Evolutionary conservation across 768 basidiomycete genomes (phyloP).

Genomic region (Amanita polypyramis): DNA sequence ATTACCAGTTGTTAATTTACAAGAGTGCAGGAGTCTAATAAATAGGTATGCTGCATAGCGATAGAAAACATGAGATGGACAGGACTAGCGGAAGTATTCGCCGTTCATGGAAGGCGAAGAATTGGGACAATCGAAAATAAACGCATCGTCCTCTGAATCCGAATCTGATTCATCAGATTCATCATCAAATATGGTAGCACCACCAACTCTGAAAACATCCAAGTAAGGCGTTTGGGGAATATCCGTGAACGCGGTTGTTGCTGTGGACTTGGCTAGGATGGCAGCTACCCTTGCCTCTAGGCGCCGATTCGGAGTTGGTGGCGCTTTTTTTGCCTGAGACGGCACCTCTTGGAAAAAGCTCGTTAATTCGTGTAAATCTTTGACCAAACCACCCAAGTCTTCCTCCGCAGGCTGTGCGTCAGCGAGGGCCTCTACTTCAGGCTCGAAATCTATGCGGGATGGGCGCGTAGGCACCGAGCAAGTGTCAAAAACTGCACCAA

Average conservation of each 20-base stretch:
- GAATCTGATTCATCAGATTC: slow-evolving; percentile 39
- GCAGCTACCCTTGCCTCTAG: slow-evolving; percentile 74
- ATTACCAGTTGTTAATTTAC: neutral
- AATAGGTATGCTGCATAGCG: slow-evolving; percentile 7
- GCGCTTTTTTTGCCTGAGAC: slow-evolving; percentile 18
- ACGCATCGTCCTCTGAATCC: slow-evolving; percentile 47
- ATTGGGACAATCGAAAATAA: slow-evolving; percentile 48
- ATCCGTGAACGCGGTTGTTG: slow-evolving; percentile 36
- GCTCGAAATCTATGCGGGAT: slow-evolving; percentile 65
- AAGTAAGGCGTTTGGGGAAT: slow-evolving; percentile 72
- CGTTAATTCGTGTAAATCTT: slow-evolving; percentile 66
- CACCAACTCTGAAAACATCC: slow-evolving; percentile 59
- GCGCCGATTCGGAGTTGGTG: slow-evolving; percentile 41
- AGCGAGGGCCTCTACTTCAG: slow-evolving; percentile 40
- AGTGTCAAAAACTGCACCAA: slow-evolving; percentile 80
- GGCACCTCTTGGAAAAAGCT: slow-evolving; percentile 57
- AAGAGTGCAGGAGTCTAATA: slow-evolving; percentile 8
- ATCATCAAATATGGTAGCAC: slow-evolving; percentile 30
- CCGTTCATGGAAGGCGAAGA: slow-evolving; percentile 40
- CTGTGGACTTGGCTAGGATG: slow-evolving; percentile 74
- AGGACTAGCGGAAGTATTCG: slow-evolving; percentile 23
- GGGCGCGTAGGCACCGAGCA: slow-evolving; percentile 63
- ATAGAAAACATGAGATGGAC: slow-evolving; percentile 8
- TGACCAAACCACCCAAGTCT: slow-evolving; percentile 69
- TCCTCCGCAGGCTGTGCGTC: slow-evolving; percentile 33